Evolutionary conservation across 306 rosid genomes (phyloP), one percentile per base, ranked within the genome.

Genomic region (Lathyrus sativus): DNA sequence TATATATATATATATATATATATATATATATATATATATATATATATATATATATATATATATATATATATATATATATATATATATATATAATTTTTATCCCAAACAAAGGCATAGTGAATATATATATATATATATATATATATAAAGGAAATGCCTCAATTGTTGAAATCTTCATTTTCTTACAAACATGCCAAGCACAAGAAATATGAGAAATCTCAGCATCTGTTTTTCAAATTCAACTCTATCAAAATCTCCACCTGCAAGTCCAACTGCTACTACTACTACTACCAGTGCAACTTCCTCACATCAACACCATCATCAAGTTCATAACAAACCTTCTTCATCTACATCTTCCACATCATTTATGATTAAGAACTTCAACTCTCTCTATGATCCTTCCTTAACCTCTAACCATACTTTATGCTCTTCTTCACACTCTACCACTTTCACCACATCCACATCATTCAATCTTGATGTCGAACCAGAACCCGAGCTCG

Each of bases 321-420:
- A 74, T 41, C 59, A 19, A 2, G 35, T 31, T 65, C 35, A 62
- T 73, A 79, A 65, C 19, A 48, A 65, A 69, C 73, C 66, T 48
- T 71, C 73, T 53, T 71, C 73, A 43, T 49, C 75, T 29, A 26
- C 66, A 10, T 74, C 79, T 2, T 46, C 75, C 12, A 2, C 39
- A 28, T 81, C 88, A 42, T 44, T 57, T 33, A 77, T 85, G 63
- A 73, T 90, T 2, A 84, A 86, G 68, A 90, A 82, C 86, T 93
- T 86, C 79, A 95, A 95, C 85, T 82, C 97, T 35, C 95, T 95
- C 75, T 95, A 87, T 62, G 96, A 91, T 41, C 67, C 43, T 53
- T 53, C 59, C 33, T 53, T 53, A 22, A 60, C 46, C 28, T 43
- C 71, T 31, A 7, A 69, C 33, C 39, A 79, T 64, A 80, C 88